Evolutionary conservation across 2,329 filamentous ascomycete genomes (phyloP).

Genomic region (Penicillium sp.): DNA sequence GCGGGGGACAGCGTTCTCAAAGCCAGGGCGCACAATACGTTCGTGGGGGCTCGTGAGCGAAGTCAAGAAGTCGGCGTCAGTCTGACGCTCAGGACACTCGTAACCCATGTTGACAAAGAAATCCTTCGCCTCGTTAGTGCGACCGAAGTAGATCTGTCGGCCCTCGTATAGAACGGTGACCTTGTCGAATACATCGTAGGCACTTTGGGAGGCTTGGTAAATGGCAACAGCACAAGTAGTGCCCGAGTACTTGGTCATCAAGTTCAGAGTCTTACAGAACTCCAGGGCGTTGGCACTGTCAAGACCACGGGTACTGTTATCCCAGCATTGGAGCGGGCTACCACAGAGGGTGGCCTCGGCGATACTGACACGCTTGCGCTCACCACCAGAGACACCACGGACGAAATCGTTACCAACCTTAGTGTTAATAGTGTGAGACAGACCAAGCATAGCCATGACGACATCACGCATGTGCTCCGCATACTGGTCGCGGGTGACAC

Average conservation of each 20-base stretch:
- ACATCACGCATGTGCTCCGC: conserved; percentile 50
- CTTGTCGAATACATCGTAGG: conserved; percentile 68
- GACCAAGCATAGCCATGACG: conserved; percentile 56
- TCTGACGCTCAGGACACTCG: conserved; percentile 68
- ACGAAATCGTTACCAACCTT: conserved; percentile 56
- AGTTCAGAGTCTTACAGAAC: conserved; percentile 55
- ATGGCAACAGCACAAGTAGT: conserved; percentile 58
- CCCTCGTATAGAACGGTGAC: conserved; percentile 73
- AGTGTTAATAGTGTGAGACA: conserved; percentile 54
- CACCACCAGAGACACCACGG: conserved; percentile 61
- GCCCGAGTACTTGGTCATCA: conserved; percentile 52
- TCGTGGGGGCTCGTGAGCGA: conserved; percentile 67
- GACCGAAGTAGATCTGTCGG: conserved; percentile 75
- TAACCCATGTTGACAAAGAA: conserved; percentile 73
- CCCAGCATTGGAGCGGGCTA: conserved; percentile 48
- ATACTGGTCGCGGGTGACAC: conserved; percentile 45
- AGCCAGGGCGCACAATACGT: conserved; percentile 58
- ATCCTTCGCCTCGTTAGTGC: conserved; percentile 57
- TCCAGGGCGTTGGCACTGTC: conserved; percentile 59
- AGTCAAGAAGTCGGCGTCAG: conserved; percentile 70
- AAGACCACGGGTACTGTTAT: conserved; percentile 51
- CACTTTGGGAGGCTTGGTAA: conserved; percentile 53
- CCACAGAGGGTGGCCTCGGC: conserved; percentile 54
- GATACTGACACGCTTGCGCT: conserved; percentile 61
- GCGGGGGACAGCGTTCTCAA: conserved; percentile 63